Percentiles rank a stretch among this genome's conserved stretches.
phyloP scores from a whole-genome alignment of 192 early-diverging fungal genomes.

The Thoreauomyces humboldtii region DNA sequence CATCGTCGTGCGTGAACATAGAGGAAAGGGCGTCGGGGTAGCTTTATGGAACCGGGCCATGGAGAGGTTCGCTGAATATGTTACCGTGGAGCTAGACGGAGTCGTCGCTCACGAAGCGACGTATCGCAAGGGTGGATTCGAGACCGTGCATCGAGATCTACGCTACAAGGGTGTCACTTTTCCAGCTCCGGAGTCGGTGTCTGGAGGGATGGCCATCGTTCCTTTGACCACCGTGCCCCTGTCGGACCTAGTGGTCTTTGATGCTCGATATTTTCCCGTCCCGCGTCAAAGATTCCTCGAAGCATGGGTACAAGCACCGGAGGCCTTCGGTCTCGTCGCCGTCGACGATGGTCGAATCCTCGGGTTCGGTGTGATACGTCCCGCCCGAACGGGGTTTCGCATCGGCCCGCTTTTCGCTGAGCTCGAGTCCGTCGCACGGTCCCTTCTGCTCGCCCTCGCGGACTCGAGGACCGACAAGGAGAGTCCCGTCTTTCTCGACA shows the following conservation, averaged over 20 bases:
- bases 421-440: not conserved
- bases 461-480: not conserved
- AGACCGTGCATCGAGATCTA: not conserved
- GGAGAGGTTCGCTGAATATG: not conserved
- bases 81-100: not conserved
- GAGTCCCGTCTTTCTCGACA: not conserved
- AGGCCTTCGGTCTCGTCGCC: not conserved
- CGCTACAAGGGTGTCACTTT: not conserved
- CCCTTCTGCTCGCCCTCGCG: not conserved
- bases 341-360: not conserved
- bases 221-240: not conserved
- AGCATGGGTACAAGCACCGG: not conserved
- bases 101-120: not conserved
- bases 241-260: not conserved
- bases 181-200: not conserved
- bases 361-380: not conserved
- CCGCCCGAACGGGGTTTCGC: not conserved
- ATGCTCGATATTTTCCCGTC: not conserved
- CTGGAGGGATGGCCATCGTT: not conserved
- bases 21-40: not conserved
- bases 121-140: not conserved
- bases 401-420: constrained; percentile 3
- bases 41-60: not conserved
- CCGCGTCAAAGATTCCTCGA: not conserved
- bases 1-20: not conserved